A percentile compares a stretch with the other conserved stretches of the same genome.
Conservation (phyloP, 805 yeast genomes). For the Cyberlindnera euphorbiiphila region DNA sequence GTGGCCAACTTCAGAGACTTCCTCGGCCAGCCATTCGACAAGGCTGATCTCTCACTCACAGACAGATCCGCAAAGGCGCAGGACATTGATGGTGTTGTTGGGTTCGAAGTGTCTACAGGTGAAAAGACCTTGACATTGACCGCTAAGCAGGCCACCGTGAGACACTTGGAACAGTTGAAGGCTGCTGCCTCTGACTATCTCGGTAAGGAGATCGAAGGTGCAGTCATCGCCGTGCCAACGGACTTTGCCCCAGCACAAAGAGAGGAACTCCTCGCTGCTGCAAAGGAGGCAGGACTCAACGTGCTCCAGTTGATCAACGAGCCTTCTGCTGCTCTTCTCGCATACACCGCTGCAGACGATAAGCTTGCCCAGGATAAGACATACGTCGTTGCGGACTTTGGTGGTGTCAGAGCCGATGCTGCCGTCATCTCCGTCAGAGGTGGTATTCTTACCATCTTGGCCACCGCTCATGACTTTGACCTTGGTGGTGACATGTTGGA, state of each 20-base stretch:
- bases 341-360: conserved; percentile 53
- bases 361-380: conserved; percentile 55
- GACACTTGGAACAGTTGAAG: conserved; percentile 80
- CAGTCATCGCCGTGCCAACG: conserved; percentile 87
- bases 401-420: conserved; percentile 93
- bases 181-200: conserved; percentile 90
- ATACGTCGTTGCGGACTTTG: conserved; percentile 92
- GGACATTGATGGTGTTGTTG: conserved; percentile 62
- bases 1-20: conserved; percentile 90
- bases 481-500: conserved; percentile 91
- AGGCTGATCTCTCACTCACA: conserved; percentile 64
- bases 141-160: conserved; percentile 73
- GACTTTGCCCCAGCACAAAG: conserved; percentile 76
- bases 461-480: conserved; percentile 75
- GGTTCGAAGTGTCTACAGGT: conserved; percentile 51
- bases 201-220: conserved; percentile 76
- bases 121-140: conserved; percentile 44
- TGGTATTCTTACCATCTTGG: conserved; percentile 84
- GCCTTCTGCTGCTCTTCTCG: conserved; percentile 86
- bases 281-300: conserved; percentile 68
- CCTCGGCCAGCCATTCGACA: conserved; percentile 69
- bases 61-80: conserved; percentile 65
- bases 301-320: conserved; percentile 88
- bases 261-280: conserved; percentile 53
- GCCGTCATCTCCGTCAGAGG: conserved; percentile 92